phyloP scores from a whole-genome alignment of 352 stramenopile genomes.

The Pythium oligandrum region DNA sequence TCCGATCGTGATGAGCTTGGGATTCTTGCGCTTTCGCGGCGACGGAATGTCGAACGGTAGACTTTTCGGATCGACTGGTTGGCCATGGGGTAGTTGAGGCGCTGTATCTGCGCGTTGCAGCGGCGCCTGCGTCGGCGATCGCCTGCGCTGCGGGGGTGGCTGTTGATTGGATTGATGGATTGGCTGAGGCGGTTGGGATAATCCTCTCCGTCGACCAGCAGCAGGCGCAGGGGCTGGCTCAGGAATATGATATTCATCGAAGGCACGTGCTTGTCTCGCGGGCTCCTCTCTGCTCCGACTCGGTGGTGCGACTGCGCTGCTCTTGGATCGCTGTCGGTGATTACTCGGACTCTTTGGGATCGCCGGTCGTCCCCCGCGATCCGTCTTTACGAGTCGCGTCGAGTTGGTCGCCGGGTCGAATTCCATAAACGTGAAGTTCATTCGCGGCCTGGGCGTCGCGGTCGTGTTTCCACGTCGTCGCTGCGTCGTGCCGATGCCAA shows the following conservation, averaged over 20 bases:
- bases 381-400: conserved; percentile 2
- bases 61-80: neutral
- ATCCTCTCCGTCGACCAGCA: too few relatives aligned
- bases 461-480: conserved; percentile 16
- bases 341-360: conserved; percentile 1
- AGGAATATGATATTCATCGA: too few relatives aligned
- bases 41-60: conserved; percentile 1
- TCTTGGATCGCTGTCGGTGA: conserved; percentile 3
- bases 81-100: too few relatives aligned
- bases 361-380: neutral
- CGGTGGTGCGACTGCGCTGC: neutral
- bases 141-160: too few relatives aligned
- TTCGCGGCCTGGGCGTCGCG: neutral
- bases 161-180: too few relatives aligned
- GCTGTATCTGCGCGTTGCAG: too few relatives aligned
- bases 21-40: conserved; percentile 1
- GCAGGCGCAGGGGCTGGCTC: too few relatives aligned
- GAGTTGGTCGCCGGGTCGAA: too few relatives aligned
- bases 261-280: too few relatives aligned
- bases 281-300: neutral
- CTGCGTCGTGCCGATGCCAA: conserved; percentile 15
- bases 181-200: too few relatives aligned
- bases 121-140: too few relatives aligned
- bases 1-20: conserved; percentile 1
- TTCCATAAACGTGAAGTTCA: neutral